A percentile compares a stretch with the other conserved stretches of the same genome.
phyloP scores from a whole-genome alignment of 1,284 basidiomycete species.

The Melampsora occidentalis region DNA sequence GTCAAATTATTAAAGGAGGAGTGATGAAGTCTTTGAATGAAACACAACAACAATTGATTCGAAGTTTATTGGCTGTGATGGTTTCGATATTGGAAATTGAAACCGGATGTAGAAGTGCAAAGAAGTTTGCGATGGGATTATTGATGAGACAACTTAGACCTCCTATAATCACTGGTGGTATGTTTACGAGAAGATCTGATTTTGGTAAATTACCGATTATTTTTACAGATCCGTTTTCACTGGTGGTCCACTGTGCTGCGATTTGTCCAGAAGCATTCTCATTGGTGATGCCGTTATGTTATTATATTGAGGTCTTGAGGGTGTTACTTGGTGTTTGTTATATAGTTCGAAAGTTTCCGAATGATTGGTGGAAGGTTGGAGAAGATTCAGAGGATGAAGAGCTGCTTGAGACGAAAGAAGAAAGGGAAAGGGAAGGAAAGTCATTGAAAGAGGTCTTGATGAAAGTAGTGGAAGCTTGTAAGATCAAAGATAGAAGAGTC shows the following conservation, averaged over 20 bases:
- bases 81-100: conserved; percentile 60
- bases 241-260: conserved; percentile 81
- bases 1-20: conserved; percentile 57
- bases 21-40: conserved; percentile 75
- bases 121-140: conserved; percentile 60
- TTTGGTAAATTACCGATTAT: conserved; percentile 61
- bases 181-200: neutral
- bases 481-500: conserved; percentile 28
- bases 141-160: conserved; percentile 65
- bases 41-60: conserved; percentile 70
- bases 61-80: conserved; percentile 69
- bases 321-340: conserved; percentile 68
- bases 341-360: conserved; percentile 6
- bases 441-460: conserved; percentile 10
- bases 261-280: conserved; percentile 81
- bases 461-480: conserved; percentile 22
- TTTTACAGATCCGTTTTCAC: conserved; percentile 77
- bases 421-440: conserved; percentile 10
- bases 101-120: conserved; percentile 35
- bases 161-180: conserved; percentile 57
- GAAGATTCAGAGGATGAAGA: conserved; percentile 2
- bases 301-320: conserved; percentile 81
- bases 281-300: conserved; percentile 76
- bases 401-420: conserved; percentile 7
- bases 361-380: conserved; percentile 29